Evolutionary conservation across 208 protist genomes (phyloP).

Genomic region (Trypanosoma scelopori): DNA sequence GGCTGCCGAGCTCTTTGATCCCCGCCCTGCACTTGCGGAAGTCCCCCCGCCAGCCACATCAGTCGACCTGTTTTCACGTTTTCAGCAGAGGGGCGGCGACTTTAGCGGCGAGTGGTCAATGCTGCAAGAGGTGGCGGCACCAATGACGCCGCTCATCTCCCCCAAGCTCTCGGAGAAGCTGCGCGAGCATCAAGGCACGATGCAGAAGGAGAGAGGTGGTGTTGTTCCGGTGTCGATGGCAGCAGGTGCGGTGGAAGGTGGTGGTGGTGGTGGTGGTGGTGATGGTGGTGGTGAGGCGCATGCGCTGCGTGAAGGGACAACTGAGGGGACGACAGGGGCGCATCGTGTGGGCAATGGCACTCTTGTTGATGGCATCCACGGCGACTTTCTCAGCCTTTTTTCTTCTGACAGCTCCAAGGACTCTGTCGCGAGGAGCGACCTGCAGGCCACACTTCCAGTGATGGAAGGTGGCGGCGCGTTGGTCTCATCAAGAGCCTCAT

Average conservation of each 20-base stretch:
- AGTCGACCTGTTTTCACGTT: constrained; percentile 66
- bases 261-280: constrained; percentile 31
- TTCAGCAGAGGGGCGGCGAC: constrained; percentile 63
- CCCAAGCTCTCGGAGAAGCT: constrained; percentile 47
- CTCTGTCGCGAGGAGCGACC: constrained; percentile 20
- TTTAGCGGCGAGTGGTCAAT: constrained; percentile 75
- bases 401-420: constrained; percentile 8
- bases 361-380: constrained; percentile 37
- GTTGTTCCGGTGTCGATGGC: not conserved
- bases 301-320: constrained; percentile 31
- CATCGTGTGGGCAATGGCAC: constrained; percentile 3
- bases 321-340: not conserved
- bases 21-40: not conserved
- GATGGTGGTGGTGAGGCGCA: too few relatives aligned
- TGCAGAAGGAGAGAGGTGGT: constrained; percentile 14
- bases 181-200: constrained; percentile 35
- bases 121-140: constrained; percentile 42
- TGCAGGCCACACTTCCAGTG: constrained; percentile 46
- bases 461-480: not conserved
- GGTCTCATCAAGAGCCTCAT: not conserved
- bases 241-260: not conserved
- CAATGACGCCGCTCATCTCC: constrained; percentile 28
- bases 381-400: constrained; percentile 59
- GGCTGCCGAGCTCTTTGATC: not conserved
- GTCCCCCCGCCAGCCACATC: constrained; percentile 33